Percentiles rank a stretch among this genome's conserved stretches.
These are phyloP conservation scores for Sarocladium strictum DNA, from an alignment of 2,329 filamentous ascomycete genomes.

Conservation along the genomic window DNA sequence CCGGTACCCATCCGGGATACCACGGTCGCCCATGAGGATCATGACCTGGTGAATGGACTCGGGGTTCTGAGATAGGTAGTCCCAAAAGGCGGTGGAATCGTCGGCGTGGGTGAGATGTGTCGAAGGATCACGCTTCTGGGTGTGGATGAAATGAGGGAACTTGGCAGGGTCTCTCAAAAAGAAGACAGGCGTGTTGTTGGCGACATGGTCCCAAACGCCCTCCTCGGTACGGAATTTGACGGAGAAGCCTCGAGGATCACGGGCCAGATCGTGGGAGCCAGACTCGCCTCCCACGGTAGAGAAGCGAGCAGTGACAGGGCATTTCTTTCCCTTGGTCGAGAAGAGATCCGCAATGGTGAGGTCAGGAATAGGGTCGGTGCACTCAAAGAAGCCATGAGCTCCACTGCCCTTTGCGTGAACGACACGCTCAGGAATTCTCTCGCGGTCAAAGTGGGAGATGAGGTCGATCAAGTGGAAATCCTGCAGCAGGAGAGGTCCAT, in stretches of 20 bases:
- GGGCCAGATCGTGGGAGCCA: conserved; percentile 64
- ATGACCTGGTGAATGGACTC: conserved; percentile 53
- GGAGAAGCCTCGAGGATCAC: conserved; percentile 67
- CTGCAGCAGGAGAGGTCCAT: conserved; percentile 50
- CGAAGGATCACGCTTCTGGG: conserved; percentile 66
- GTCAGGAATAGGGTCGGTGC: conserved; percentile 42
- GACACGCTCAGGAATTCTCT: conserved; percentile 55
- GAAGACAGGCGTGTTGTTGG: conserved; percentile 70
- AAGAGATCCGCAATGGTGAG: conserved; percentile 48
- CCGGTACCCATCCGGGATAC: conserved; percentile 47
- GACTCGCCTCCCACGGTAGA: conserved; percentile 72
- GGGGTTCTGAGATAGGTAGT: conserved; percentile 53
- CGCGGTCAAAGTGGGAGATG: conserved; percentile 54
- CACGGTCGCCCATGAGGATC: conserved; percentile 51
- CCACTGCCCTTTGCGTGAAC: conserved; percentile 56
- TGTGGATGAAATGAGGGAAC: conserved; percentile 69
- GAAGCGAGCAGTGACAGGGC: conserved; percentile 61
- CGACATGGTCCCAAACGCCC: conserved; percentile 69
- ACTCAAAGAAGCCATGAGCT: conserved; percentile 48
- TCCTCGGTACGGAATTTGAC: conserved; percentile 69
- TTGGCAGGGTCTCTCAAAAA: conserved; percentile 70
- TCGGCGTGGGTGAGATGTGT: conserved; percentile 60
- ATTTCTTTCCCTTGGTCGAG: conserved; percentile 60
- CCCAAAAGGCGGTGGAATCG: conserved; percentile 62
- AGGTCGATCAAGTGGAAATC: conserved; percentile 59